Percentiles rank a stretch among this genome's conserved stretches.
phyloP scores from a whole-genome alignment of 164 flowering plant genomes.

The Amborella trichopoda region DNA sequence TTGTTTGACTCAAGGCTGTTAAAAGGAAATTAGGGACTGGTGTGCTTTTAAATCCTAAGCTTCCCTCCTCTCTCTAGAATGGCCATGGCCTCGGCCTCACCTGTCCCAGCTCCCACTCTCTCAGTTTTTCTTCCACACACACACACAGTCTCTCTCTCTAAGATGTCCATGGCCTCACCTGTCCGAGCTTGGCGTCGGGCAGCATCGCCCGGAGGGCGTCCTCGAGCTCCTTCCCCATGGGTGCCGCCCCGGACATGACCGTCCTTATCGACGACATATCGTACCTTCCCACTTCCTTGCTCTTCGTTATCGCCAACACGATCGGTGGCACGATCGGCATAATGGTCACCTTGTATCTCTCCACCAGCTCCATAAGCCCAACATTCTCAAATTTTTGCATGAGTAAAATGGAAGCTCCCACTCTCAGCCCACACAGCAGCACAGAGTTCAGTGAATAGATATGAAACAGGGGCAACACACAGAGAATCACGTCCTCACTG shows the following conservation, averaged over 20 bases:
- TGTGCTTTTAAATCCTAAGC: no score
- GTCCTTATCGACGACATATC: conserved; percentile 65
- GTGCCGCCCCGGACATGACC: conserved; percentile 77
- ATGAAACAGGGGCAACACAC: conserved; percentile 78
- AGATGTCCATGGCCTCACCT: conserved; percentile 28
- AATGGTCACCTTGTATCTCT: conserved; percentile 54
- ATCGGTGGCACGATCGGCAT: conserved; percentile 90
- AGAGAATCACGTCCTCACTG: conserved; percentile 60
- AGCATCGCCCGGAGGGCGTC: conserved; percentile 57
- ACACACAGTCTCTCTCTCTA: not conserved
- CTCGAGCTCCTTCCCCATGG: conserved; percentile 91
- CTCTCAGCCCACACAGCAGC: conserved; percentile 57
- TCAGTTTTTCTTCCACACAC: no score
- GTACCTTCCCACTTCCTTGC: conserved; percentile 39
- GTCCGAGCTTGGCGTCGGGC: conserved; percentile 78
- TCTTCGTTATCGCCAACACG: conserved; percentile 63
- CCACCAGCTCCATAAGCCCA: conserved; percentile 42
- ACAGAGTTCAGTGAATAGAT: conserved; percentile 75
- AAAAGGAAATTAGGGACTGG: no score
- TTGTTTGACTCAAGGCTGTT: no score
- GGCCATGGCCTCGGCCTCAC: no score
- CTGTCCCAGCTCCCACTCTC: no score
- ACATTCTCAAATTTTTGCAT: conserved; percentile 69
- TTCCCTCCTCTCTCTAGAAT: no score
- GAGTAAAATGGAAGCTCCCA: conserved; percentile 67